Evolutionary conservation across 129 eudicot species (phyloP), one percentile per base, ranked within the genome.

Genomic region (Flaveria robusta): DNA sequence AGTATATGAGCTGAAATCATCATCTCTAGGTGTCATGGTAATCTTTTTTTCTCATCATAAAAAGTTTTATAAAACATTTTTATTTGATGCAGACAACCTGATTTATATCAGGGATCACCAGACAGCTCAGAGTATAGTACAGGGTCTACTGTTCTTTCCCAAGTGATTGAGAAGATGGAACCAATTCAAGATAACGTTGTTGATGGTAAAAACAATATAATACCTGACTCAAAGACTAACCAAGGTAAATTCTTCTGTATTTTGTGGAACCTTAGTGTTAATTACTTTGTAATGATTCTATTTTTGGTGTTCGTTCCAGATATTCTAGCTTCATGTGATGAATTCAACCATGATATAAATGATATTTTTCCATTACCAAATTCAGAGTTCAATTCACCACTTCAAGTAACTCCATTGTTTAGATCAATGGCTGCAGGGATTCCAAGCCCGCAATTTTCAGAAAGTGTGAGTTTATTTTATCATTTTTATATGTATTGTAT

Each of bases 391-490:
- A 82, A 85, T 66, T 95, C 99, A 42, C 99, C 99, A 7, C 67
- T 86, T 72, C 99, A 91, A 75, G 91, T 89, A 78, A 95, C 99
- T 59, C 99, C 99, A 5, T 42, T 95, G 82, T 95, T 95, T 79
- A 79, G 85, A 80, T 79, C 99, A 14, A 74, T 95, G 87, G 96
- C 97, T 50, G 89, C 96, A 29, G 89, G 91, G 70, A 83, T 95
- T 78, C 99, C 99, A 19, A 91, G 93, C 81, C 99, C 99, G 43
- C 89, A 89, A 66, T 91, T 95, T 78, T 95, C 97, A 45, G 97
- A 91, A 86, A 95, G 99, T 84, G 99, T 94, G 84, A 88, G 99
- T 71, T 71, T 11, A 56, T 68, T 59, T 39, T 49, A 23, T 2
- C 72, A 31, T 23, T 59, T 72, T 27, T 63, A 24, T 6, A 24